Evolutionary conservation across 2,329 filamentous ascomycete species (phyloP).

Genomic region (Trichoderma sp.): DNA sequence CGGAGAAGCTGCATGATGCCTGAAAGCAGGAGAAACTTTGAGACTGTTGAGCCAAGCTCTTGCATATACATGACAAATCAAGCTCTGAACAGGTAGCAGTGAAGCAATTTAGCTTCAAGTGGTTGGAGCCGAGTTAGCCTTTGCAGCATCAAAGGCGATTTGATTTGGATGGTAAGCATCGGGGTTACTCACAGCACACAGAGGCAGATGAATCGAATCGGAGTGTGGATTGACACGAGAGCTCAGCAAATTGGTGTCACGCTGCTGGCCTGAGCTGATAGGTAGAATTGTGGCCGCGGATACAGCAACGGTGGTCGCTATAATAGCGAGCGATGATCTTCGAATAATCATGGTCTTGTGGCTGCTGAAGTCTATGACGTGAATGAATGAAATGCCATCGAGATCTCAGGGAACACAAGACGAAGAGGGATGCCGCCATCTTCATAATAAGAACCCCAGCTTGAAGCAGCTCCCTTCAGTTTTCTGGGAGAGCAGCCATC

Average conservation of each 20-base stretch:
- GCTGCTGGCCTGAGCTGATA: background rate
- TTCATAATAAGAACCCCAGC: background rate
- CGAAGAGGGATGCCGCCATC: background rate
- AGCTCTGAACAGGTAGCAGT: background rate
- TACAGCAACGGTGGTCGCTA: background rate
- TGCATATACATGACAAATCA: slow-evolving; percentile 11
- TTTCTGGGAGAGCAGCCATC: background rate
- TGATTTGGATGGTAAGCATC: background rate
- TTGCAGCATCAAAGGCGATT: background rate
- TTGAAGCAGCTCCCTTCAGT: background rate
- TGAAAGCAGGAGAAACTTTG: slow-evolving; percentile 1
- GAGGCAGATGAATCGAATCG: background rate
- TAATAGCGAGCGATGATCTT: slow-evolving; percentile 1
- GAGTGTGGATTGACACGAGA: background rate
- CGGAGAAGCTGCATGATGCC: slow-evolving; percentile 8
- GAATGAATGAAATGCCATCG: background rate
- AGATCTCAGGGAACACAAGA: background rate
- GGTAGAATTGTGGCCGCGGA: background rate
- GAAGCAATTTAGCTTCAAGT: slow-evolving; percentile 3
- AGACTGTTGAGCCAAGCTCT: background rate
- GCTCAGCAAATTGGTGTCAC: background rate
- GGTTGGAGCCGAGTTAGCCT: background rate
- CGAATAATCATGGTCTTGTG: background rate
- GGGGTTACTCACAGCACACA: background rate
- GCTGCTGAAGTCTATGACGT: background rate